phyloP scores from a whole-genome alignment of 441 rosid genomes.

The Eruca vesicaria region DNA sequence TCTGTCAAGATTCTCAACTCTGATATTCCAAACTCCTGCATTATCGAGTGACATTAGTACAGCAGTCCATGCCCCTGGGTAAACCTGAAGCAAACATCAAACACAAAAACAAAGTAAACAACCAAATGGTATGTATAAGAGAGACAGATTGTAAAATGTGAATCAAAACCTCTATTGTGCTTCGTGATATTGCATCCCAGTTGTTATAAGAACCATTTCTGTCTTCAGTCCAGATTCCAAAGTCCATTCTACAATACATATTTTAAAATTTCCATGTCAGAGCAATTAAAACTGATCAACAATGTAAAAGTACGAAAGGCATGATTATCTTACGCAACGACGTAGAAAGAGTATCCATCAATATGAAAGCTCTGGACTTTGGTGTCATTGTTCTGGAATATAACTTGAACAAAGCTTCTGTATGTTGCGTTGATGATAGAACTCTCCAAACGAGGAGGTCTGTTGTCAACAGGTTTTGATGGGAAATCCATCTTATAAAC shows the following conservation, averaged over 20 bases:
- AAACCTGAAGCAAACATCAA: conserved; percentile 43
- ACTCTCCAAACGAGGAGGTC: conserved; percentile 50
- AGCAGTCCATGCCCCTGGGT: conserved; percentile 76
- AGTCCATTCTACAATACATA: conserved; percentile 61
- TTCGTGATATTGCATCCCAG: conserved; percentile 85
- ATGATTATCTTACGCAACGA: conserved; percentile 67
- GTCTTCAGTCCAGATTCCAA: conserved; percentile 79
- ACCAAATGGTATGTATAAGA: background rate
- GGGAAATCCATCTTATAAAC: conserved; percentile 88
- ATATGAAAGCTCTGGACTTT: conserved; percentile 85
- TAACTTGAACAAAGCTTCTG: conserved; percentile 72
- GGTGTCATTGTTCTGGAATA: conserved; percentile 91
- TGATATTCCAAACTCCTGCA: conserved; percentile 63
- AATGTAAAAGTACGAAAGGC: background rate
- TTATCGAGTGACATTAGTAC: conserved; percentile 58
- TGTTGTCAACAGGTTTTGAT: conserved; percentile 51
- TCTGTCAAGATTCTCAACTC: conserved; percentile 69
- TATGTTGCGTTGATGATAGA: conserved; percentile 86
- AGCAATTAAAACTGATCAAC: background rate
- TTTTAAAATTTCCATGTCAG: background rate
- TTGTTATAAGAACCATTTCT: conserved; percentile 60
- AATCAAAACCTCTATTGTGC: conserved; percentile 66
- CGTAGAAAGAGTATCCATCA: conserved; percentile 83
- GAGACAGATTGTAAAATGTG: background rate
- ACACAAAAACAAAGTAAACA: background rate